Base-by-base conservation (phyloP, 2,329 filamentous ascomycete species). In the Amauroascus niger region DNA sequence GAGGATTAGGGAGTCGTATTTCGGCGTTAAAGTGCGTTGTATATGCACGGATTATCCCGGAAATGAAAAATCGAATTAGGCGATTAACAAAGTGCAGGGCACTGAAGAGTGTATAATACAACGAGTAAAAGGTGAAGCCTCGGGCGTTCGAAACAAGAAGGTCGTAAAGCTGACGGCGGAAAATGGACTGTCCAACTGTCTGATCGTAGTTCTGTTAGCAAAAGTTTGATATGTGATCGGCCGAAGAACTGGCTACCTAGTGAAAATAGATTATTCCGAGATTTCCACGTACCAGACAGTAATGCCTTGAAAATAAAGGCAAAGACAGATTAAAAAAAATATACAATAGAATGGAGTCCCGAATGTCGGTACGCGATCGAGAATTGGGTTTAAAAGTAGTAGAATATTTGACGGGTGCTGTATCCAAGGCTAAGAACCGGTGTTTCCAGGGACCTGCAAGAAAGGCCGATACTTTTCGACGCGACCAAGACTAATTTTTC, bases 311-410 rank as follows among this genome's bases (percentile, higher is more conserved):
- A 56, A 33, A 35, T 32, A 33, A 49, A 51, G 14, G 14, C 35
- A 44, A 53, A 56, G 59, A 35, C 8, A 24, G n/a, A 49, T 55
- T 59, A 60, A 49, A 32, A 59, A 51, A 46, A 35, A 56, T 56
- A 16, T 56, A 56, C 54, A 56, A 16, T 39, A 28, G 54, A 56
- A 56, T 45, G 52, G 49, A 56, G 35, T 9, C 13, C 6, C 18
- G 24, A 48, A 35, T 6, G 37, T 44, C 33, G 35, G 18, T 13
- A 30, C 16, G 35, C 30, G 13, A 46, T 26, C 11, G 16, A 28
- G 20, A 24, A 30, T 45, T 20, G 47, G 18, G 7, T 16, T 32
- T 33, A 4, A 40, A 51, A 18, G 32, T 13, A 6, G 33, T 24
- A 18, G 33, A 51, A 30, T 33, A 32, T 39, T 48, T 28, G 45